Percentiles rank a stretch among this genome's conserved stretches.
Conservation (phyloP, 306 rosid species). For the Trifolium pratense region DNA sequence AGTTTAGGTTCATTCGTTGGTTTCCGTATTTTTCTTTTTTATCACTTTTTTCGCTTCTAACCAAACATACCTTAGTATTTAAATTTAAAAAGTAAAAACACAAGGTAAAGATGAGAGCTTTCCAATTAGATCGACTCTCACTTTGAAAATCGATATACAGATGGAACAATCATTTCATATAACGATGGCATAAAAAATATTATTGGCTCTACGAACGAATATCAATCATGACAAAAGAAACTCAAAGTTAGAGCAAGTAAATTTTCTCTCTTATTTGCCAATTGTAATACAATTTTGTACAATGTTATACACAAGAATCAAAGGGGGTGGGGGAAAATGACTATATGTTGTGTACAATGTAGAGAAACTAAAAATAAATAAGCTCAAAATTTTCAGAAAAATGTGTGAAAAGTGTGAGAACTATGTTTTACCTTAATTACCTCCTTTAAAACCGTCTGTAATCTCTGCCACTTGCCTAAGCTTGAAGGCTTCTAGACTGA, state of each 20-base stretch:
- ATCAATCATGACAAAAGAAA: constrained; percentile 8
- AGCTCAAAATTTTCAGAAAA: not conserved
- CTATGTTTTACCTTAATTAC: constrained; percentile 19
- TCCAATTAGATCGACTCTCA: too few relatives aligned
- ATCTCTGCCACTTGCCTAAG: constrained; percentile 18
- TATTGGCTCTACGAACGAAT: not conserved
- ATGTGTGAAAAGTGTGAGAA: not conserved
- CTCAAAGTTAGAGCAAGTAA: constrained; percentile 1
- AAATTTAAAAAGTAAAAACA: too few relatives aligned
- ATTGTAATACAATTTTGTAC: constrained; percentile 29
- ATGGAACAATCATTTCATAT: too few relatives aligned
- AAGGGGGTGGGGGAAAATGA: constrained; percentile 41
- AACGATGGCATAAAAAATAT: not conserved
- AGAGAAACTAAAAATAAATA: constrained; percentile 15
- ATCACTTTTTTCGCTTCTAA: too few relatives aligned
- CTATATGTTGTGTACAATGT: constrained; percentile 17
- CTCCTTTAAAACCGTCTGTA: constrained; percentile 28
- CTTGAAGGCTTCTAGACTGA: constrained; percentile 38
- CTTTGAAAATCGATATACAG: too few relatives aligned
- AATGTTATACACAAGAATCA: constrained; percentile 5
- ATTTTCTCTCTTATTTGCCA: constrained; percentile 30
- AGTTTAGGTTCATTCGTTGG: too few relatives aligned
- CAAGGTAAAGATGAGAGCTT: too few relatives aligned
- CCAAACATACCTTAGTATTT: too few relatives aligned
- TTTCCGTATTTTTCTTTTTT: too few relatives aligned